Base-by-base conservation (phyloP, 176 grass and related monocot genomes). In the Lolium multiflorum region DNA sequence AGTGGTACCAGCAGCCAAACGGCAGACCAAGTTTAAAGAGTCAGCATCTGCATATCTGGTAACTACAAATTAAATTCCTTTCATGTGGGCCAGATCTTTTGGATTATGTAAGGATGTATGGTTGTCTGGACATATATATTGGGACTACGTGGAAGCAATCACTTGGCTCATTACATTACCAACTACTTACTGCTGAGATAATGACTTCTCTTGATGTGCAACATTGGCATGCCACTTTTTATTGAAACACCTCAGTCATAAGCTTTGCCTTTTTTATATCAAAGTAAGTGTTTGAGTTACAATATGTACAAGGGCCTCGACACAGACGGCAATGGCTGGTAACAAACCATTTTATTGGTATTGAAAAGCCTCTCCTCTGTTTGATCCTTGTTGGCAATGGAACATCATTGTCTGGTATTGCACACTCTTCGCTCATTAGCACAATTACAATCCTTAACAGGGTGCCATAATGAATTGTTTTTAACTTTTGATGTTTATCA, bases 41-140 rank as follows among this genome's bases (percentile, higher is more conserved):
- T 62, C 2, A 55, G 57, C 76, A 75, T 39, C 59, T 64, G 49
- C 80, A 74, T 87, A n/a, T 64, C 31, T 78, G 81, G 84, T 78
- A 83, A 31, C 14, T 79, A 38, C 31, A 0, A 44, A 64, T 39
- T 24, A 9, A 39, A 71, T 64, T 81, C 72, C 57, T 70, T 75
- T 18, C 71, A n/a, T 61, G 2, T 37, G 16, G 3, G 3, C n/a
- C 26, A 21, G 24, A 44, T 77, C 8, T 60, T 2, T 49, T 77
- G 35, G 4, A 70, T 20, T 59, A 41, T 79, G 72, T 48, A 48
- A 83, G 62, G 43, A 21, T 44, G 21, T 38, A 15, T 74, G 13
- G 11, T 82, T 56, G 38, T 61, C 49, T 56, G 57, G 18, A 37
- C n/a, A 67, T 21, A 75, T 22, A 67, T 37, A 17, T 48, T 80